Evolutionary conservation across 768 basidiomycete species (phyloP), one percentile per base, ranked within the genome.

Genomic region (Punctularia strigosozonata): DNA sequence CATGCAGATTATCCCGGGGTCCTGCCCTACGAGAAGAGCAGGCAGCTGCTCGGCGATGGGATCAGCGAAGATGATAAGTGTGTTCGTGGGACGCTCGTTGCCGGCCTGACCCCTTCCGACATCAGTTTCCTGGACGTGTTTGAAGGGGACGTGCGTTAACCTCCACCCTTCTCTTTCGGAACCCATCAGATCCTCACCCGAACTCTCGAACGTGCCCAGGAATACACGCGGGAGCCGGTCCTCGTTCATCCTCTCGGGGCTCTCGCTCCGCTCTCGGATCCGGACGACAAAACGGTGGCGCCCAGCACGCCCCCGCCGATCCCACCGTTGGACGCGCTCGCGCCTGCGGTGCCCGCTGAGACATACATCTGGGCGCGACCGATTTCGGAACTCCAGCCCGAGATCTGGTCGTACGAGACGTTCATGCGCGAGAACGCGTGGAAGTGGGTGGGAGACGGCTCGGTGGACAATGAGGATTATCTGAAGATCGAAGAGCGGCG

Each of bases 1-100:
- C 41, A 50, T 31, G 77, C 66, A 31, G 88, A 90, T 51, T 97
- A 94, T 51, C 92, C 92, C 1, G 92, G 79, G 0, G 68, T 95
- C 19, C 52, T 94, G 8, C 75, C 83, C 1, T 71, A 70, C 39
- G 56, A 61, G 4, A 58, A 63, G 41, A 74, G 75, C 30, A 51
- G 60, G 28, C 46, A 43, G 2, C 53, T 84, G 8, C 67, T 80
- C 25, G 52, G 63, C 24, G 21, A 32, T 4, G 22, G 43, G 5
- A 40, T 68, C 1, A 51, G 53, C 2, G 54, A 46, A 1, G 79
- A 84, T 36, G 83, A 90, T 36, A 65, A 65, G 32, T 73, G 65
- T 15, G 88, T 94, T 0, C 69, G 80, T 33, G 92, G 92, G 7
- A 80, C 80, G 3, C 51, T 92, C 25, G 86, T 95, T 2, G 58